Base-by-base conservation (phyloP, 2,329 filamentous ascomycete species). In the Elsinoe perseae region DNA sequence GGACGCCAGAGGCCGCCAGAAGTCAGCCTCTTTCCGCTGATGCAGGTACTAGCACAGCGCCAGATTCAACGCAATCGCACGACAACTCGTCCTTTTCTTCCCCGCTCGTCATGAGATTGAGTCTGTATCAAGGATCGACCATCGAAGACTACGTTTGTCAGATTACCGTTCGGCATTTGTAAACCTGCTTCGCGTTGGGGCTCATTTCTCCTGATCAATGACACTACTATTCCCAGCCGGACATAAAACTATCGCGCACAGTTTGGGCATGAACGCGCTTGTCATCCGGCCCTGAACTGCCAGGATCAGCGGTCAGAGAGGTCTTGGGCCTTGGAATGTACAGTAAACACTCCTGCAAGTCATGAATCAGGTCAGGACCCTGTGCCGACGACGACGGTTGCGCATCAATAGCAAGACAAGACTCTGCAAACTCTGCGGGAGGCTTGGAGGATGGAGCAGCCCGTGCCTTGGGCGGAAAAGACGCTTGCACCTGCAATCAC, bases 371-470 rank as follows among this genome's bases (percentile, higher is more conserved):
- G n/a, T 18, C 30, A 23, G n/a, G 48, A 52, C 48, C 48, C 48
- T 52, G 48, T 52, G 44, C 28, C 48, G 18, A 36, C 27, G 18
- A 36, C 48, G 27, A 52, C 48, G 27, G 27, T 36, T 34, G 30
- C 48, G 27, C 43, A 50, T 50, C 28, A 52, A 28, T 16, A 34
- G 28, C 20, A 20, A 16, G 48, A 52, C 48, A 52, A 52, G 30
- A 52, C 48, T 52, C 48, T 52, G 48, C 48, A 52, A 52, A 52
- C 48, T 52, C 48, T 52, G 48, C 48, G 48, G 48, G 48, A 52
- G 48, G 48, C 48, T 52, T 52, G 48, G 30, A 52, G 48, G 48
- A 52, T 52, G 48, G 48, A 27, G 48, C 48, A 52, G 18, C 30
- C 28, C 32, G 48, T 32, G 28, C 30, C 32, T 36, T 52, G 48